phyloP scores from a whole-genome alignment of 2,329 filamentous ascomycete genomes.

The Fusarium bulbicola region DNA sequence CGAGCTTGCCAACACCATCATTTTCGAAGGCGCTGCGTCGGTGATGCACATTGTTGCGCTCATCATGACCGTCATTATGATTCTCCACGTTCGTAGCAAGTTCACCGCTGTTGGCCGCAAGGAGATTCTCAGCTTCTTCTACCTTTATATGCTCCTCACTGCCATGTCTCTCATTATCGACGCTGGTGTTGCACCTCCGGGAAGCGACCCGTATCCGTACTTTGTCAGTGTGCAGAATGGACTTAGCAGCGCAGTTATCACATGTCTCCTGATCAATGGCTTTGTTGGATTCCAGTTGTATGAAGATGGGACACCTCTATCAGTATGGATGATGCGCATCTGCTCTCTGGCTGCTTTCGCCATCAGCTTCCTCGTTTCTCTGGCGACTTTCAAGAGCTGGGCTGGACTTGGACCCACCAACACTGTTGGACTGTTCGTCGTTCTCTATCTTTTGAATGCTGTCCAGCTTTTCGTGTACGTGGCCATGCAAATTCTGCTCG shows the following conservation, averaged over 20 bases:
- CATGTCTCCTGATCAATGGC: slow-evolving; percentile 92
- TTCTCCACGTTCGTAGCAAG: slow-evolving; percentile 94
- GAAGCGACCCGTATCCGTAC: slow-evolving; percentile 84
- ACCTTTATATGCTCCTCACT: slow-evolving; percentile 91
- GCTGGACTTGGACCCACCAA: slow-evolving; percentile 85
- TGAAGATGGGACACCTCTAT: slow-evolving; percentile 93
- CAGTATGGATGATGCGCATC: slow-evolving; percentile 89
- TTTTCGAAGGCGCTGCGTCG: slow-evolving; percentile 91
- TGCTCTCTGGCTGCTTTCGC: slow-evolving; percentile 83
- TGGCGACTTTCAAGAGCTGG: slow-evolving; percentile 94
- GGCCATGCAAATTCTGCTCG: slow-evolving; percentile 86
- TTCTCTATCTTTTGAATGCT: slow-evolving; percentile 90
- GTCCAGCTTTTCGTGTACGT: slow-evolving; percentile 88
- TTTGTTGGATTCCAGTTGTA: slow-evolving; percentile 99
- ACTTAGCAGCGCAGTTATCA: slow-evolving; percentile 84
- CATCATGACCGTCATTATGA: slow-evolving; percentile 96
- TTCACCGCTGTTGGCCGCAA: slow-evolving; percentile 91
- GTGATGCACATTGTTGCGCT: slow-evolving; percentile 93
- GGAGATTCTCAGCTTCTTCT: slow-evolving; percentile 90
- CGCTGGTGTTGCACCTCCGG: slow-evolving; percentile 88
- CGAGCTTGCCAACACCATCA: slow-evolving; percentile 97
- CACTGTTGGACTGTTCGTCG: slow-evolving; percentile 88
- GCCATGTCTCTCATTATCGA: slow-evolving; percentile 91
- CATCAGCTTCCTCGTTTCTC: slow-evolving; percentile 85
- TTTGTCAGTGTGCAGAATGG: slow-evolving; percentile 90